Conservation (phyloP, 805 yeast species). For the Wickerhamia fluorescens region DNA sequence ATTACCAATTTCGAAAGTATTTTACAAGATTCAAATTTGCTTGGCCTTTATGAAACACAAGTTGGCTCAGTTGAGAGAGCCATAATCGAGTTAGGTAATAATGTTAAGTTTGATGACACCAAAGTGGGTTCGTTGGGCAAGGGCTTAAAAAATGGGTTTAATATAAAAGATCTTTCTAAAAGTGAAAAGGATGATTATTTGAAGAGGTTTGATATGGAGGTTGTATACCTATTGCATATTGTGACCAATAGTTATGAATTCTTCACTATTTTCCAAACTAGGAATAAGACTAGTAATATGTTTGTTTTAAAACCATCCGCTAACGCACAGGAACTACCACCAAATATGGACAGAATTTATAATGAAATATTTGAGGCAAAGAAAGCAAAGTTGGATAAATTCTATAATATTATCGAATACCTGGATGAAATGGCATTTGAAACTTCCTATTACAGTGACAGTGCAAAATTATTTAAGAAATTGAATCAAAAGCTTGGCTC, state of each 20-base stretch:
- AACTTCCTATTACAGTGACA: slow-evolving; percentile 46
- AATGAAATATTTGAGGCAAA: slow-evolving; percentile 45
- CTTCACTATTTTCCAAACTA: slow-evolving; percentile 58
- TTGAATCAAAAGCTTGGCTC: slow-evolving; percentile 48
- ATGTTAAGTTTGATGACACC: slow-evolving; percentile 61
- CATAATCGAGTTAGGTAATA: slow-evolving; percentile 69
- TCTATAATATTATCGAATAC: slow-evolving; percentile 45
- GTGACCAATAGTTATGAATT: slow-evolving; percentile 71
- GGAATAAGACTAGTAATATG: slow-evolving; percentile 45
- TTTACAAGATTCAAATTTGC: slow-evolving; percentile 52
- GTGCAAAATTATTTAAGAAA: slow-evolving; percentile 48
- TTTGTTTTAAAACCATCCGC: slow-evolving; percentile 63
- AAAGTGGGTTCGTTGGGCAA: slow-evolving; percentile 78
- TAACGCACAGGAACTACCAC: slow-evolving; percentile 58
- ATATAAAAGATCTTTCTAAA: slow-evolving; percentile 46
- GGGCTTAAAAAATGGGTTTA: slow-evolving; percentile 82
- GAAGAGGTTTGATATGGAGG: slow-evolving; percentile 45
- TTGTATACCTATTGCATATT: slow-evolving; percentile 62
- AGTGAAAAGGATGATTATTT: slow-evolving; percentile 48
- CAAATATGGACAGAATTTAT: slow-evolving; percentile 48
- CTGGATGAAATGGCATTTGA: slow-evolving; percentile 49
- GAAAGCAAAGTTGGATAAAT: slow-evolving; percentile 34
- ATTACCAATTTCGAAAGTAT: slow-evolving; percentile 51
- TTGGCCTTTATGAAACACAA: slow-evolving; percentile 73
- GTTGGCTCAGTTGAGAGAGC: slow-evolving; percentile 65